A percentile compares a stretch with the other conserved stretches of the same genome.
Conservation (phyloP, 192 early-diverging fungal species). For the Gryganskiella cystojenkinii region DNA sequence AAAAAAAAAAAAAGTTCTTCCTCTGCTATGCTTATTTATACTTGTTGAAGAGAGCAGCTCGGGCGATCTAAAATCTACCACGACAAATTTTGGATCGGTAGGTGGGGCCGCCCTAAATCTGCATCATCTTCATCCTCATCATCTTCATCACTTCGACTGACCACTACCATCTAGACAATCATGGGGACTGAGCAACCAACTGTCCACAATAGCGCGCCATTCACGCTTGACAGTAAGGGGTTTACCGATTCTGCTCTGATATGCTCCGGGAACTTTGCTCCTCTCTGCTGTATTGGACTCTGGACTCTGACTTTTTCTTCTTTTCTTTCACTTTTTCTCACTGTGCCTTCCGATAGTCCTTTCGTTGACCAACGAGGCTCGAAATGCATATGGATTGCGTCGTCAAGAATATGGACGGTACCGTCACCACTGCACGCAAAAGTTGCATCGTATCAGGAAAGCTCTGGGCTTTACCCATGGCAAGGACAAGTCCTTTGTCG, state of each 20-base stretch:
- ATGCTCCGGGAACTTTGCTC: too few species aligned
- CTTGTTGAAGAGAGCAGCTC: background rate
- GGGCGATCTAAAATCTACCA: slow-evolving; percentile 1
- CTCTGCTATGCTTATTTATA: background rate
- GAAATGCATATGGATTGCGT: slow-evolving; percentile 81
- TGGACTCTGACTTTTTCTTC: background rate
- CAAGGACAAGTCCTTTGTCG: slow-evolving; percentile 57
- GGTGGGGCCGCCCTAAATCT: background rate
- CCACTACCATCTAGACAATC: background rate
- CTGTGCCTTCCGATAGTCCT: slow-evolving; percentile 52
- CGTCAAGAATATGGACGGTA: slow-evolving; percentile 87
- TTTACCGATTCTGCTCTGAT: background rate
- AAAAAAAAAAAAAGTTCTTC: background rate
- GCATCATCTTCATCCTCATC: background rate
- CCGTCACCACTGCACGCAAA: slow-evolving; percentile 75
- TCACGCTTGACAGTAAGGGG: slow-evolving; percentile 27
- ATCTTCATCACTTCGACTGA: background rate
- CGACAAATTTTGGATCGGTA: background rate
- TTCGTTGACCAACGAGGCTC: slow-evolving; percentile 65
- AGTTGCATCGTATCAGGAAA: slow-evolving; percentile 69
- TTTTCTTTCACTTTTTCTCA: background rate
- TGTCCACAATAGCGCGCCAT: slow-evolving; percentile 5
- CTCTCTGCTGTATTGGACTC: background rate
- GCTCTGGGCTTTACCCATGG: slow-evolving; percentile 62
- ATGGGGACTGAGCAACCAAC: slow-evolving; percentile 24